phyloP scores from a whole-genome alignment of 148 eudicot species.

The Pouteria glomerata region DNA sequence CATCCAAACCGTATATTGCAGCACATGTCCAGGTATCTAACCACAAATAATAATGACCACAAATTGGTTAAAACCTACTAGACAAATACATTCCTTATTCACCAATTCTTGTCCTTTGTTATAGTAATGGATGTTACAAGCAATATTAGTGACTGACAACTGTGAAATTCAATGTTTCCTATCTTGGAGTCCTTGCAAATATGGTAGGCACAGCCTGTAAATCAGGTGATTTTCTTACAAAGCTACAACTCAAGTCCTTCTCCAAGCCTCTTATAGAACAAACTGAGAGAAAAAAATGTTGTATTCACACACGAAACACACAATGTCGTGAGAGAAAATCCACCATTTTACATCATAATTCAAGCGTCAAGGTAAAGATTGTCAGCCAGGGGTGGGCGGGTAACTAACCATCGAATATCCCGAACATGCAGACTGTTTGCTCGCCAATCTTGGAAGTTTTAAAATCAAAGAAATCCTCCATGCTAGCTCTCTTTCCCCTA shows the following conservation, averaged over 20 bases:
- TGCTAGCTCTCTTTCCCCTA: constrained; percentile 91
- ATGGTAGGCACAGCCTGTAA: neutral
- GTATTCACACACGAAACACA: neutral
- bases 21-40: neutral
- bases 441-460: constrained; percentile 71
- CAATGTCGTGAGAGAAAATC: constrained; percentile 9
- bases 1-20: neutral
- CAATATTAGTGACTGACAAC: neutral
- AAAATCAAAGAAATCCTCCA: constrained; percentile 95
- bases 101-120: neutral
- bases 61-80: neutral
- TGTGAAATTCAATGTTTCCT: neutral
- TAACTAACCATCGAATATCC: constrained; percentile 95
- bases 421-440: constrained; percentile 73
- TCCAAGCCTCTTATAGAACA: neutral
- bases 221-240: neutral
- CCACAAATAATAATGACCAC: neutral
- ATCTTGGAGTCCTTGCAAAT: neutral
- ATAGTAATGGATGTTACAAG: neutral
- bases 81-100: neutral
- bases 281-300: neutral
- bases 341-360: neutral
- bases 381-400: too few species aligned
- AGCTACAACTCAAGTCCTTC: neutral
- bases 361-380: constrained; percentile 5